phyloP scores from a whole-genome alignment of 176 grass and related monocot species.

The Carex littledalei region DNA sequence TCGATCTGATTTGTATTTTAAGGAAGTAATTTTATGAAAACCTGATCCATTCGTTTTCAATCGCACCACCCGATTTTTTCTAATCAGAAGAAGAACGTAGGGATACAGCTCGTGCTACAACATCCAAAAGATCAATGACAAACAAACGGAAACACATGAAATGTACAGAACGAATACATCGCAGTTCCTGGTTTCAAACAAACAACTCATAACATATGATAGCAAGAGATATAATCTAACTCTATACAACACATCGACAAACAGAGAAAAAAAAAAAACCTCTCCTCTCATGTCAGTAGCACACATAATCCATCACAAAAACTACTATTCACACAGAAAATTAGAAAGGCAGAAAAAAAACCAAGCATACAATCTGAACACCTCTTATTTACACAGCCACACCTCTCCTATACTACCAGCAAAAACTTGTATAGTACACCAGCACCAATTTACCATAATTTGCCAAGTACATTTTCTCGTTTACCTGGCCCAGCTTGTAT shows the following conservation, averaged over 20 bases:
- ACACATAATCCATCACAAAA: neutral
- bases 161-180: neutral
- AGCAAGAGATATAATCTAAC: slow-evolving; percentile 11
- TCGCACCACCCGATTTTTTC: no score
- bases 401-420: slow-evolving; percentile 24
- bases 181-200: neutral
- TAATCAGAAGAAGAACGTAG: no score
- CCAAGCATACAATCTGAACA: slow-evolving; percentile 1
- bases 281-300: slow-evolving; percentile 2
- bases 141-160: neutral
- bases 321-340: slow-evolving; percentile 23
- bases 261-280: neutral
- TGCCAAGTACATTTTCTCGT: slow-evolving; percentile 13
- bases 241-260: slow-evolving; percentile 17
- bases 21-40: no score
- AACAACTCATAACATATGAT: neutral
- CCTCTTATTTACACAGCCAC: slow-evolving; percentile 21
- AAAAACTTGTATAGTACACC: slow-evolving; percentile 8
- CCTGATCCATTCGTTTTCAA: no score
- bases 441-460: slow-evolving; percentile 11
- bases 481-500: slow-evolving; percentile 54
- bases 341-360: neutral
- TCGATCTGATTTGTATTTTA: no score
- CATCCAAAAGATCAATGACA: neutral
- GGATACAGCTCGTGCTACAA: no score